Evolutionary conservation across 495 filamentous ascomycete genomes (phyloP), one percentile per base, ranked within the genome.

Genomic region (Beverwykella pulmonaria): DNA sequence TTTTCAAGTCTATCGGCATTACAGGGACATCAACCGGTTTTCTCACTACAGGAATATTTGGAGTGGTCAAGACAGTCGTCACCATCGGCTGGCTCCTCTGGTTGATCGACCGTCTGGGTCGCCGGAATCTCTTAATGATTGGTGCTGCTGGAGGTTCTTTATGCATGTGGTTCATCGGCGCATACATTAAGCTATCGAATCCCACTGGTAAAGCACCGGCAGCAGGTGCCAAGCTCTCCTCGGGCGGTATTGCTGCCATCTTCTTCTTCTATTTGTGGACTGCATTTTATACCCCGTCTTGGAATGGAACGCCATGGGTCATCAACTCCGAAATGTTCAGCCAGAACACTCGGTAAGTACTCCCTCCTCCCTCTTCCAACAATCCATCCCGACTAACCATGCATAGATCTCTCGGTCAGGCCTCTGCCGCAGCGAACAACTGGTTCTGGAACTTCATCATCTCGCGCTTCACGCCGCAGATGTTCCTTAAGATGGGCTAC

Each of bases 181-280:
- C 70, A 19, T 79, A 77, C 67, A 74, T 77, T 57, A 70, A 71
- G 66, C 76, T 87, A 56, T 83, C 84, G 0, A 71, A 84, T 59
- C 81, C 86, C 3, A 76, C 74, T 0, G 65, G 78, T 0, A 77
- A 82, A 3, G 17, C 39, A 2, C 8, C 39, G 62, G 70, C 69
- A 22, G 80, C 66, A 20, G 68, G 63, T 50, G 63, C 61, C 5
- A 54, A 73, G 4, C 75, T 89, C 57, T 76, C 78, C 6, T 74
- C 82, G 8, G 87, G 82, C 47, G 88, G 87, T 47, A 87, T 89
- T 56, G 84, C 84, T 0, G 88, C 88, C 36, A 84, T 91, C 49
- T 89, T 90, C 79, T 90, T 91, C 82, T 90, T 91, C 78, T 92
- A 91, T 71, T 82, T 92, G 17, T 91, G 88, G 87, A 91, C 88